Conservation (phyloP, 1,284 basidiomycete species). For the Cystobasidium sp. region DNA sequence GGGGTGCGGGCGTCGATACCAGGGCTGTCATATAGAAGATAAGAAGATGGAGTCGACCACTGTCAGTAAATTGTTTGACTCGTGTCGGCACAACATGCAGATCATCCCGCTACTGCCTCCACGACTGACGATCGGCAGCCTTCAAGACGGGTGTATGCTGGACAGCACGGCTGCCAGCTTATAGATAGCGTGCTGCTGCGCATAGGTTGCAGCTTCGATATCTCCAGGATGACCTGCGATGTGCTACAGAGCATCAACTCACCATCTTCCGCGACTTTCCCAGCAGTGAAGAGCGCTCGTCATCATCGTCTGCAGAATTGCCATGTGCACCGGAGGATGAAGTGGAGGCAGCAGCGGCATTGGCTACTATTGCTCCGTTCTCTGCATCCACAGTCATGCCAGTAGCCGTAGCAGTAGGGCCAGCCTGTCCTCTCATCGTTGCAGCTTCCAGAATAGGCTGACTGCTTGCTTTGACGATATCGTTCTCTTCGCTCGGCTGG, state of each 20-base stretch:
- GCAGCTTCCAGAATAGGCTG: neutral
- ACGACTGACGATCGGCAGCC: neutral
- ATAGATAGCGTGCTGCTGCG: neutral
- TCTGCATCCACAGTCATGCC: neutral
- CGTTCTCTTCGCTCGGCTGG: slow-evolving; percentile 23
- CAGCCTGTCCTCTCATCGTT: neutral
- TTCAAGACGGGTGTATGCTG: neutral
- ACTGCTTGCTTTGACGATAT: neutral
- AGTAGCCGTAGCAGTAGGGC: neutral
- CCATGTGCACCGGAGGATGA: neutral
- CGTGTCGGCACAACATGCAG: neutral
- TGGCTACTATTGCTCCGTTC: neutral
- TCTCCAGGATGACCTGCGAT: neutral
- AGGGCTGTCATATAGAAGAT: slow-evolving; percentile 7
- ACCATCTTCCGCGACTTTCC: slow-evolving; percentile 15
- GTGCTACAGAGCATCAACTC: neutral
- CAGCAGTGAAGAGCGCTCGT: slow-evolving; percentile 18
- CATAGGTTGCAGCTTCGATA: neutral
- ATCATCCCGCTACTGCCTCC: neutral
- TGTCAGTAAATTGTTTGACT: neutral
- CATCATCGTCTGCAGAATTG: neutral
- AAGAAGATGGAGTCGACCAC: neutral
- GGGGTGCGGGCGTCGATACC: slow-evolving; percentile 33
- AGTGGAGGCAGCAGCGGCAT: neutral
- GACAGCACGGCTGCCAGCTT: neutral